These are phyloP conservation scores for Gossypium laxum DNA, from an alignment of 441 rosid genomes.

Conservation along the genomic window DNA sequence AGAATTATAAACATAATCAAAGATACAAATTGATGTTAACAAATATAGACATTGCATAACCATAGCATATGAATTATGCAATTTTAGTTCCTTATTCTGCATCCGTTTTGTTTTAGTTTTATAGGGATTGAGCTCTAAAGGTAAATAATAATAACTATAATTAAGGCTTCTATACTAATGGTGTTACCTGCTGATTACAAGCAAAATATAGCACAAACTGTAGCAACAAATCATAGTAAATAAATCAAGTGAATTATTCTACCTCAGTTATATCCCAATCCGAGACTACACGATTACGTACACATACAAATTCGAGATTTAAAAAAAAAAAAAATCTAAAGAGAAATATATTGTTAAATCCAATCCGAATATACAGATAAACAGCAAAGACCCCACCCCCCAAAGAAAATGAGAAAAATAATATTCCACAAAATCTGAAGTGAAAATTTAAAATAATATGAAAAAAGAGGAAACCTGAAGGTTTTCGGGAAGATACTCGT, in stretches of 20 bases:
- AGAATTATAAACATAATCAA: neutral
- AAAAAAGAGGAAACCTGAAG: slow-evolving; percentile 44
- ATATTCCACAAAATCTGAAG: neutral
- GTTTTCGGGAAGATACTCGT: slow-evolving; percentile 63
- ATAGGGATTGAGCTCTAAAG: neutral
- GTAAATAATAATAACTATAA: neutral
- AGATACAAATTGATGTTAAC: neutral
- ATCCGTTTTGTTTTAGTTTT: neutral
- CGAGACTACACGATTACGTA: neutral
- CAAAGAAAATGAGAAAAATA: neutral
- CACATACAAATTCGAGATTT: neutral
- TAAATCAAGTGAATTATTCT: neutral
- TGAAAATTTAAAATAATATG: neutral
- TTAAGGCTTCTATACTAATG: neutral
- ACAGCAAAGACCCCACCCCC: neutral
- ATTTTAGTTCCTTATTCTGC: neutral
- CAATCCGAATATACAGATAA: neutral
- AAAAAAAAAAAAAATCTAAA: neutral
- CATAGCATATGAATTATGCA: neutral
- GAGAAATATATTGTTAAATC: neutral
- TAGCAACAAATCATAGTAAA: neutral
- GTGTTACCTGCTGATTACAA: neutral
- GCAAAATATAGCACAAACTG: neutral
- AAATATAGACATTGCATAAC: neutral
- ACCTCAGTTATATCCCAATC: neutral